Conservation (phyloP, 1,284 basidiomycete species). For the Athelia sp. region DNA sequence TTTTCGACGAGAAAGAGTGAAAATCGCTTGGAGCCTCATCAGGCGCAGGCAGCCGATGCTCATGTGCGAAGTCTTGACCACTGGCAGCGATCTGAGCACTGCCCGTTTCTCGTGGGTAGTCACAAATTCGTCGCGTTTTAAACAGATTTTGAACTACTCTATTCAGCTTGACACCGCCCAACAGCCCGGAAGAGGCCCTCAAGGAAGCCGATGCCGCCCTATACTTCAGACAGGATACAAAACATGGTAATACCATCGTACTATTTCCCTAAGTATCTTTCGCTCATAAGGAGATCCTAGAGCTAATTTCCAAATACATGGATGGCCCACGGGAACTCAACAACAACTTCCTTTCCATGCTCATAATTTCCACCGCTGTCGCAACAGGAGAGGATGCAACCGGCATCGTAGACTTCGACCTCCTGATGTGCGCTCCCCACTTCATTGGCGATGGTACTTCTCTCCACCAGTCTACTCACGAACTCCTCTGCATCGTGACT, state of each 20-base stretch:
- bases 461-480: constrained; percentile 40
- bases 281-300: constrained; percentile 11
- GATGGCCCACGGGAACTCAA: constrained; percentile 44
- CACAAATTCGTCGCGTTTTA: neutral
- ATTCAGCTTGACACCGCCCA: constrained; percentile 2
- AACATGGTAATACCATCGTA: constrained; percentile 17
- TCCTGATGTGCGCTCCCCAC: constrained; percentile 40
- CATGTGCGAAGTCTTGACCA: constrained; percentile 25
- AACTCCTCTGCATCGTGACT: constrained; percentile 34
- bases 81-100: constrained; percentile 20
- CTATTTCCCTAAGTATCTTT: neutral
- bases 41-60: constrained; percentile 39
- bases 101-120: constrained; percentile 25
- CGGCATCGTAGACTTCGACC: constrained; percentile 22
- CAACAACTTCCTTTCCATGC: constrained; percentile 38
- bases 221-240: constrained; percentile 20
- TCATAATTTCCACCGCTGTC: constrained; percentile 33
- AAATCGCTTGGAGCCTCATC: constrained; percentile 38
- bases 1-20: constrained; percentile 27
- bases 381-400: constrained; percentile 5
- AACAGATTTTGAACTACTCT: neutral
- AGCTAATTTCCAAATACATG: constrained; percentile 37
- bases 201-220: constrained; percentile 22
- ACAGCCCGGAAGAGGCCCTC: constrained; percentile 14
- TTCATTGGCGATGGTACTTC: constrained; percentile 46